Percentiles rank a stretch among this genome's conserved stretches.
These are phyloP conservation scores for Coemansia sp. DNA, from an alignment of 192 early-diverging fungal genomes.

Conservation along the genomic window DNA sequence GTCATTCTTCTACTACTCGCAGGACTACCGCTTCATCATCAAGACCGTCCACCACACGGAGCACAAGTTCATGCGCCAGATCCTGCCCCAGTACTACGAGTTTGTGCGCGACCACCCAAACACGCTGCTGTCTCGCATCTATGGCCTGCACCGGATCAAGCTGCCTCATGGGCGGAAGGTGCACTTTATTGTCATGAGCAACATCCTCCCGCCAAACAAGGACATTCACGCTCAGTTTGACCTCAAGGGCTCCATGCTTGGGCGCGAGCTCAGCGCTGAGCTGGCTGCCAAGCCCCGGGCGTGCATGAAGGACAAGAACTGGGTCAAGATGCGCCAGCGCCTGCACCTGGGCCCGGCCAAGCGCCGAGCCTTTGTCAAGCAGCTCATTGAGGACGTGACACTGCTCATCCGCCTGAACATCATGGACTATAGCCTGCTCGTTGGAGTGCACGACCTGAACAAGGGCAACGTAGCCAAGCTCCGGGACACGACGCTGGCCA, in stretches of 20 bases:
- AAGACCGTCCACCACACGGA: slow-evolving; percentile 95
- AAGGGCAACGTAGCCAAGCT: slow-evolving; percentile 86
- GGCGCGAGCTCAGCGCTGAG: slow-evolving; percentile 76
- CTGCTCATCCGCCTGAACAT: slow-evolving; percentile 77
- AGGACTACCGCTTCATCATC: slow-evolving; percentile 98
- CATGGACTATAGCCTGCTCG: slow-evolving; percentile 97
- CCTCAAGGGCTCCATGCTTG: slow-evolving; percentile 91
- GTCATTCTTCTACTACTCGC: slow-evolving; percentile 96
- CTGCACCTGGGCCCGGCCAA: slow-evolving; percentile 84
- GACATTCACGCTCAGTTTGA: slow-evolving; percentile 97
- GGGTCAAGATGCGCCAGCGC: slow-evolving; percentile 71
- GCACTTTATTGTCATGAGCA: slow-evolving; percentile 99
- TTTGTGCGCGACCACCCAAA: slow-evolving; percentile 86
- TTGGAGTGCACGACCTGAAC: slow-evolving; percentile 87
- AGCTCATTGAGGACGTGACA: slow-evolving; percentile 84
- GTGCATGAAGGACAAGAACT: slow-evolving; percentile 97
- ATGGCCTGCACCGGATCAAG: slow-evolving; percentile 95
- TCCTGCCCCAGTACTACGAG: slow-evolving; percentile 86
- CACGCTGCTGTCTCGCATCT: slow-evolving; percentile 91
- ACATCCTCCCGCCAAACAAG: slow-evolving; percentile 94
- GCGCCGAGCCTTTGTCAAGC: slow-evolving; percentile 72
- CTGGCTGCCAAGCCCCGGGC: slow-evolving; percentile 77
- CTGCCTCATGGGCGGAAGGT: slow-evolving; percentile 89
- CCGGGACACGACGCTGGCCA: slow-evolving; percentile 85
- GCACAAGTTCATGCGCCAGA: slow-evolving; percentile 89